Evolutionary conservation across 805 yeast species (phyloP), one percentile per base, ranked within the genome.

Genomic region (Teunomyces stri): DNA sequence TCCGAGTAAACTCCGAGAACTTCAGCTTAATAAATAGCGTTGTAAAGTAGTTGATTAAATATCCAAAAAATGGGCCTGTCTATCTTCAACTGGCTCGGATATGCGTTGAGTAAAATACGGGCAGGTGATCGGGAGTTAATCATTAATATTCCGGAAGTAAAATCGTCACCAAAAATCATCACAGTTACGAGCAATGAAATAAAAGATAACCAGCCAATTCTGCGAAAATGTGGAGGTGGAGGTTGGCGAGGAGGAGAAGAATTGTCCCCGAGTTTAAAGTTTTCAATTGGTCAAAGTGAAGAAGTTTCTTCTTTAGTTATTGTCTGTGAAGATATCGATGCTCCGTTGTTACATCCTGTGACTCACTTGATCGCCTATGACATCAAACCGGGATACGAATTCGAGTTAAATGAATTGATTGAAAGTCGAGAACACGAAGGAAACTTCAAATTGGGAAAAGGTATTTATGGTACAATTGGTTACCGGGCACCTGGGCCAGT

Each of bases 251-350:
- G 39, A 9, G 35, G 48, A 15, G 37, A 48, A 20, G 48, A 50
- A 1, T 54, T 57, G 7, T 33, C 48, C 4, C 42, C 53, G 11
- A 33, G 43, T 25, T 28, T 53, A 22, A 22, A 31, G 11, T 18
- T 45, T 21, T 6, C 34, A 7, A 28, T 20, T 13, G 21, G 11
- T 7, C 21, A 38, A 7, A 39, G 28, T 9, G 48, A 21, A 6
- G 11, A 11, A 13, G 43, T 49, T 25, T 34, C 37, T 10, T 55
- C 59, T 3, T 42, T 50, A 33, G 51, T 50, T 4, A 2, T 55
- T 3, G 16, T 53, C 20, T 42, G 47, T 36, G 54, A 55, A 30
- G 59, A 55, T 30, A 42, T 51, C 13, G 59, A 51, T 43, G 46
- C 45, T 12, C 59, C 59, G 4, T 11, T 51, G 16, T 43, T 38